Conservation (phyloP, 345 rosid genomes). For the Eucalyptus cloeziana region DNA sequence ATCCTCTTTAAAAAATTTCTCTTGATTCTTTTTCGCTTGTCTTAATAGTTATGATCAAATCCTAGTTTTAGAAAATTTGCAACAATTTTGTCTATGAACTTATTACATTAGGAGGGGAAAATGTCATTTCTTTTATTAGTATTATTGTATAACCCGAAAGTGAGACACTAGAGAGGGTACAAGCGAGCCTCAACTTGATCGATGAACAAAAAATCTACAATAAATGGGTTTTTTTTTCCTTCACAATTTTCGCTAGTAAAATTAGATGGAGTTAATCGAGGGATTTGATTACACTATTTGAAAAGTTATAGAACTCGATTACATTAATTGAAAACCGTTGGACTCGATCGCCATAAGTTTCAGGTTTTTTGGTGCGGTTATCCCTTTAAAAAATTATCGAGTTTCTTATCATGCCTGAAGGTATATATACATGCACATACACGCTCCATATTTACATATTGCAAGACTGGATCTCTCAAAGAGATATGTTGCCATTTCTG, state of each 20-base stretch:
- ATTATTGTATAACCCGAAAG: neutral
- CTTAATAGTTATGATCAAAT: neutral
- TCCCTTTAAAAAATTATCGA: too few relatives aligned
- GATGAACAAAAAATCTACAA: neutral
- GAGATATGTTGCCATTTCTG: neutral
- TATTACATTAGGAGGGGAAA: neutral
- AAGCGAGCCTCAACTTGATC: neutral
- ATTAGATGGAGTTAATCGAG: neutral
- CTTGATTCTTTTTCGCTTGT: neutral
- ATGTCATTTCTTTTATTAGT: neutral
- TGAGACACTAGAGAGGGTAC: neutral
- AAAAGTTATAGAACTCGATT: too few relatives aligned
- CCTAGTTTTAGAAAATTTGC: neutral
- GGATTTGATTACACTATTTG: too few relatives aligned
- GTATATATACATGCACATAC: neutral
- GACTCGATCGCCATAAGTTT: rapidly evolving
- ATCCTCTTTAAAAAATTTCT: neutral
- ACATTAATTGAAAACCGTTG: too few relatives aligned
- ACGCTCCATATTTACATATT: neutral
- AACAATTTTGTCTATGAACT: neutral
- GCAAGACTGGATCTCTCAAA: neutral
- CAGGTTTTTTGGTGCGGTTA: too few relatives aligned
- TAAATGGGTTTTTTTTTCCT: neutral
- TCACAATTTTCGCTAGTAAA: too few relatives aligned
- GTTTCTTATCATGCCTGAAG: neutral